phyloP scores from a whole-genome alignment of 1,139 yeast species.

The Geotrichum phurueaensis region DNA sequence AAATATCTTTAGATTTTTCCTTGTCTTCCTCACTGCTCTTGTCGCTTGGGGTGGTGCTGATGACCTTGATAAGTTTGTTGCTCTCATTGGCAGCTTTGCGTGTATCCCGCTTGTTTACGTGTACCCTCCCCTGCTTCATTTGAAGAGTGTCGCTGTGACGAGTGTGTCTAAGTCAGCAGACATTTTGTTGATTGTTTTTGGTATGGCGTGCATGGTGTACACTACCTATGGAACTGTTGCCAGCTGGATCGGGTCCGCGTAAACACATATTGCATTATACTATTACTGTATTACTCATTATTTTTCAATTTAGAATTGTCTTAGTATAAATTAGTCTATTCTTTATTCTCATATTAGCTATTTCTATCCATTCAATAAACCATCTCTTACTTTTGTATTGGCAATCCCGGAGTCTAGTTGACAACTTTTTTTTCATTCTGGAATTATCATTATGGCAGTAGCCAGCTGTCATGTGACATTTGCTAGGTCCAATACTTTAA shows the following conservation, averaged over 20 bases:
- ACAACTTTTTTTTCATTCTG: too few species aligned
- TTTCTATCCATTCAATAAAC: background rate
- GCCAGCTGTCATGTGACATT: background rate
- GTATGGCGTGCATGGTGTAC: conserved; percentile 49
- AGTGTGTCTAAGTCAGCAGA: conserved; percentile 35
- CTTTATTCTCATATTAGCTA: background rate
- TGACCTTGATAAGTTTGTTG: conserved; percentile 81
- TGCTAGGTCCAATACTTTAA: background rate
- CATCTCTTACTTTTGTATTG: background rate
- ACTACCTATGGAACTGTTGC: conserved; percentile 51
- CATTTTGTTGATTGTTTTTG: conserved; percentile 40
- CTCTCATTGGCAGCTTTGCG: conserved; percentile 88
- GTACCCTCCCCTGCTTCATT: conserved; percentile 85
- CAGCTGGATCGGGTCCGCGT: conserved; percentile 32
- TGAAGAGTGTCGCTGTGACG: conserved; percentile 37
- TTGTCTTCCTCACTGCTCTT: conserved; percentile 64
- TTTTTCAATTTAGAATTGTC: background rate
- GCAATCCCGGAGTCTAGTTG: too few species aligned
- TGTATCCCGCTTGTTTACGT: conserved; percentile 93
- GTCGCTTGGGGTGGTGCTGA: conserved; percentile 66
- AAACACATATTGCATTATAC: background rate
- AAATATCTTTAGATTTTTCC: conserved; percentile 58
- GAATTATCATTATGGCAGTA: background rate
- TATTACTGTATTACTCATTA: background rate
- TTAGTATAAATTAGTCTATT: background rate